Conservation (phyloP, 257 asterid species). For the Gentiana dahurica region DNA sequence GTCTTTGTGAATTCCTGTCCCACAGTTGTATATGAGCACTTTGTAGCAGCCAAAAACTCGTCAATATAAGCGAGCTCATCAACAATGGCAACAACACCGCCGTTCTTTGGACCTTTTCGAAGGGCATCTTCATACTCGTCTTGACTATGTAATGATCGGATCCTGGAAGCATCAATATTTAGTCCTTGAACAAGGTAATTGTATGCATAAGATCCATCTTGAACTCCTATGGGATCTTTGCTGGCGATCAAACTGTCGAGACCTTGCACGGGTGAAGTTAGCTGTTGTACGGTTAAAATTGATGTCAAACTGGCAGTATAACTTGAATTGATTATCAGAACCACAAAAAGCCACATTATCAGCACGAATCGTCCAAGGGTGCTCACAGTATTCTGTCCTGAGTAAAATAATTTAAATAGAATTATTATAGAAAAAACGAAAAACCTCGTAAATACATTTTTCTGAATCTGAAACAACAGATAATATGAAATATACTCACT, state of each 20-base stretch:
- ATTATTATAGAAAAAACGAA: neutral
- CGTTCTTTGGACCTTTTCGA: constrained; percentile 48
- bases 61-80: constrained; percentile 87
- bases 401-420: neutral
- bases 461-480: neutral
- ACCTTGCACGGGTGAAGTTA: constrained; percentile 62
- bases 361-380: constrained; percentile 79
- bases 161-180: constrained; percentile 50
- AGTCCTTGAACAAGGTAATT: constrained; percentile 60
- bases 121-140: constrained; percentile 49
- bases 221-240: constrained; percentile 77
- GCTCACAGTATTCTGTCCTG: constrained; percentile 94
- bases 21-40: constrained; percentile 55
- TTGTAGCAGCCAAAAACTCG: constrained; percentile 55
- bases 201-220: constrained; percentile 79
- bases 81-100: constrained; percentile 89
- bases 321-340: constrained; percentile 86
- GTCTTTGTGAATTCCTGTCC: constrained; percentile 85
- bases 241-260: constrained; percentile 58
- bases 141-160: constrained; percentile 46
- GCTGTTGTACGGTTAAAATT: constrained; percentile 84
- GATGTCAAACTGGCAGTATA: constrained; percentile 98
- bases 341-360: constrained; percentile 91
- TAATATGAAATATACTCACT: constrained; percentile 36
- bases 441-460: neutral